Evolutionary conservation across 176 grass and related monocot genomes (phyloP), one percentile per base, ranked within the genome.

Genomic region (Tillandsia leiboldiana): DNA sequence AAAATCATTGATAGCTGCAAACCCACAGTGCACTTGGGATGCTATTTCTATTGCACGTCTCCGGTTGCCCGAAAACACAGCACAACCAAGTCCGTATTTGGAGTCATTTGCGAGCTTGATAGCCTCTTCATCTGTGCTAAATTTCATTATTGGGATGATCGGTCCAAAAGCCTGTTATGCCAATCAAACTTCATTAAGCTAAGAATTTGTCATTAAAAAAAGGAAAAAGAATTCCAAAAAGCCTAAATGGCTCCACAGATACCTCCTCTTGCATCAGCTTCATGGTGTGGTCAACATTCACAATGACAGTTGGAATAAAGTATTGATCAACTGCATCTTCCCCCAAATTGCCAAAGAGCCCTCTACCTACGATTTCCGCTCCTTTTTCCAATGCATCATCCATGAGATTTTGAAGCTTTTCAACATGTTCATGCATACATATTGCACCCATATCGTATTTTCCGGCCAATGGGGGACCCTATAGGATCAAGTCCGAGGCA

Each of bases 191-290:
- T 61, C 56, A 61, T n/a, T 20, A 23, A 9, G 10, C 17, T 61
- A 57, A n/a, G 14, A 57, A n/a, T 61, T 61, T 61, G 15, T 42
- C 33, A 42, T 10, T 61, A 18, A 61, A 48, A 33, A 14, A 22
- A 49, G 24, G 24, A 67, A 67, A 2, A 33, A 48, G 48, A 49
- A 48, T 67, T 67, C 26, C 48, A n/a, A 48, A 29, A 67, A n/a
- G 29, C 18, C 10, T 12, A 70, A 26, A 53, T 5, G 1, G 9
- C 14, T 74, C 74, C 50, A 77, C 26, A 59, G 33, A 1, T 92
- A 97, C 94, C 89, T 97, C 94, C 75, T 92, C 94, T 71, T 90
- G 94, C 94, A 97, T 97, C 63, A 97, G 77, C 75, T 87, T 92
- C 94, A 97, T 97, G n/a, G 84, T 85, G 69, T 97, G 94, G 66